Percentiles rank a stretch among this genome's conserved stretches.
phyloP scores from a whole-genome alignment of 345 rosid species.

The Bruguiera parviflora region DNA sequence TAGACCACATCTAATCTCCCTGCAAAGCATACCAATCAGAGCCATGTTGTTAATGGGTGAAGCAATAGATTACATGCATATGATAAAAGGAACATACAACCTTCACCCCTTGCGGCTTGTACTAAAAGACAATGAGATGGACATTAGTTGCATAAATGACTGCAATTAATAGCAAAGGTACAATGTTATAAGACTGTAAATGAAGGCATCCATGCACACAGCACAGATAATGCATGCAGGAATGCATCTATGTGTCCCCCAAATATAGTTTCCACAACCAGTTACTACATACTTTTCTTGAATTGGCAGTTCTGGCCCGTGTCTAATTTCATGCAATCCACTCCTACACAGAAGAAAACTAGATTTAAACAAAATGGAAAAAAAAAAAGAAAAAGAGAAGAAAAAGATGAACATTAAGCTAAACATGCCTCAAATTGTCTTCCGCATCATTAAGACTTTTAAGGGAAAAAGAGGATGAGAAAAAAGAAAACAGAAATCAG shows the following conservation, averaged over 20 bases:
- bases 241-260: neutral
- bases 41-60: too few relatives aligned
- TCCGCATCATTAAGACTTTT: neutral
- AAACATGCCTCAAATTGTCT: neutral
- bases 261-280: neutral
- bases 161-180: neutral
- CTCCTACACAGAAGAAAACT: conserved; percentile 37
- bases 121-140: neutral
- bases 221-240: neutral
- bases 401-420: neutral
- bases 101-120: neutral
- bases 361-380: conserved; percentile 4
- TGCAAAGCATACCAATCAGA: too few relatives aligned
- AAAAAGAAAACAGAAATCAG: conserved; percentile 4
- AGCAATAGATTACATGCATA: neutral
- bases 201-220: neutral
- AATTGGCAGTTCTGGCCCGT: conserved; percentile 53
- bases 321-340: conserved; percentile 39
- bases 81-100: neutral
- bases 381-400: neutral
- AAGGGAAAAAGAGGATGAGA: neutral
- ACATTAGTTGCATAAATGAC: neutral
- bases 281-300: conserved; percentile 68
- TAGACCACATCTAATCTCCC: neutral
- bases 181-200: neutral